A percentile compares a stretch with the other conserved stretches of the same genome.
Evolutionary conservation across 2,329 filamentous ascomycete genomes (phyloP).

Genomic region (Fusarium odoratissimum): DNA sequence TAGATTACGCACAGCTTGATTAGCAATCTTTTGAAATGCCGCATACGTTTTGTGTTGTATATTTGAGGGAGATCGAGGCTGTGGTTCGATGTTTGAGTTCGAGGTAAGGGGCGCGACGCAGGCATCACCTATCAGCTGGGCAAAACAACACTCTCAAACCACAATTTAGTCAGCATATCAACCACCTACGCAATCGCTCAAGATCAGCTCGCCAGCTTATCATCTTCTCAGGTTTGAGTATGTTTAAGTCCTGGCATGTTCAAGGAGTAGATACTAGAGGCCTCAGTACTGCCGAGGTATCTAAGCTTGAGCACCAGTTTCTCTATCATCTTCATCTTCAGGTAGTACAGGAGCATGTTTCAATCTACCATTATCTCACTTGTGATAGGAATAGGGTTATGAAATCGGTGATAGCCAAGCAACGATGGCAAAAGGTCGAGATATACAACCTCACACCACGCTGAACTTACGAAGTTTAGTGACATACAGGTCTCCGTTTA

Average conservation of each 20-base stretch:
- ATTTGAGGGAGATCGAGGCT: background rate
- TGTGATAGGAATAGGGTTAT: rapidly evolving
- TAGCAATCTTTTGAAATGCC: background rate
- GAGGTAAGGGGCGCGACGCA: background rate
- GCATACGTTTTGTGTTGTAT: background rate
- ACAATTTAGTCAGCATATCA: background rate
- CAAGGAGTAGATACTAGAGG: background rate
- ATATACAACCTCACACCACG: too few relatives aligned
- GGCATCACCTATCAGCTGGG: background rate
- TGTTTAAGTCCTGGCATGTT: rapidly evolving
- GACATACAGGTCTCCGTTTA: background rate
- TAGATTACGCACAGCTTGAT: background rate
- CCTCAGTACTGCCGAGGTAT: background rate
- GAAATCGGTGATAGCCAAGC: rapidly evolving
- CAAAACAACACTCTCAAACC: background rate
- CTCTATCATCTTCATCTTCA: background rate
- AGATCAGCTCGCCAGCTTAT: background rate
- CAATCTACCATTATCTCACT: background rate
- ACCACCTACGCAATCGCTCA: background rate
- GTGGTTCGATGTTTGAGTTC: background rate
- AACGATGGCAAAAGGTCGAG: background rate
- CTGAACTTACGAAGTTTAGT: background rate
- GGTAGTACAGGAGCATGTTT: background rate
- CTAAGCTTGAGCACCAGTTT: background rate
- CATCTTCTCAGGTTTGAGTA: background rate